Conservation (phyloP, 768 basidiomycete species). For the Termitomyces sp. region DNA sequence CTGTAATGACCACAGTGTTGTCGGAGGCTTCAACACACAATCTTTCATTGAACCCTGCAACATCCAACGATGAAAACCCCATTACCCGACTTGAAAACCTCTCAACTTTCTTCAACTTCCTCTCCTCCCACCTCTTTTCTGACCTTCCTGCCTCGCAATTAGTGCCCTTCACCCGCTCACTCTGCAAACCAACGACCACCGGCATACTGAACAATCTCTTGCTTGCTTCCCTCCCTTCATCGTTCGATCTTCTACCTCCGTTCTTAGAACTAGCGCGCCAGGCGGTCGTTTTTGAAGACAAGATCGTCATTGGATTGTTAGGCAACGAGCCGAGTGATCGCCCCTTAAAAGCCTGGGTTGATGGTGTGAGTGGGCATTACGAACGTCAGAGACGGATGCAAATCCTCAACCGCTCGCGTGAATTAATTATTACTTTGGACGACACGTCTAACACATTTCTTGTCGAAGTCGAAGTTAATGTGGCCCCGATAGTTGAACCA, state of each 20-base stretch:
- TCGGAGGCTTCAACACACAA: constrained; percentile 40
- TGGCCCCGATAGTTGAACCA: constrained; percentile 28
- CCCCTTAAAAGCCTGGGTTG: constrained; percentile 66
- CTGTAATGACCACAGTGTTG: constrained; percentile 40
- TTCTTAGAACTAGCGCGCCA: constrained; percentile 57
- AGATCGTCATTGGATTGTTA: constrained; percentile 48
- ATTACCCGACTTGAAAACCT: constrained; percentile 53
- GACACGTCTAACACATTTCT: constrained; percentile 39
- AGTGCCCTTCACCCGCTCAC: constrained; percentile 48
- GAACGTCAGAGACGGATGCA: constrained; percentile 69
- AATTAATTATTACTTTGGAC: constrained; percentile 46
- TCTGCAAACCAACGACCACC: constrained; percentile 59
- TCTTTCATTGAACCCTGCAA: constrained; percentile 46
- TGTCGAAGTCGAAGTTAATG: constrained; percentile 38
- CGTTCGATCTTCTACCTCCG: constrained; percentile 53
- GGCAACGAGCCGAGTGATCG: constrained; percentile 46
- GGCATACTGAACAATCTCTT: constrained; percentile 68
- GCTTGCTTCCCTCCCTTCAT: constrained; percentile 66
- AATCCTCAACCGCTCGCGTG: constrained; percentile 63
- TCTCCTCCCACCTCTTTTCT: constrained; percentile 56
- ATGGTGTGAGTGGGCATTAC: constrained; percentile 70
- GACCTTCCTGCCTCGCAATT: constrained; percentile 48
- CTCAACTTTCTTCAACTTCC: constrained; percentile 58
- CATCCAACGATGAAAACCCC: constrained; percentile 39
- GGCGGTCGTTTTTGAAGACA: constrained; percentile 69